phyloP scores from a whole-genome alignment of 129 eudicot species.

The Flaveria trinervia region DNA sequence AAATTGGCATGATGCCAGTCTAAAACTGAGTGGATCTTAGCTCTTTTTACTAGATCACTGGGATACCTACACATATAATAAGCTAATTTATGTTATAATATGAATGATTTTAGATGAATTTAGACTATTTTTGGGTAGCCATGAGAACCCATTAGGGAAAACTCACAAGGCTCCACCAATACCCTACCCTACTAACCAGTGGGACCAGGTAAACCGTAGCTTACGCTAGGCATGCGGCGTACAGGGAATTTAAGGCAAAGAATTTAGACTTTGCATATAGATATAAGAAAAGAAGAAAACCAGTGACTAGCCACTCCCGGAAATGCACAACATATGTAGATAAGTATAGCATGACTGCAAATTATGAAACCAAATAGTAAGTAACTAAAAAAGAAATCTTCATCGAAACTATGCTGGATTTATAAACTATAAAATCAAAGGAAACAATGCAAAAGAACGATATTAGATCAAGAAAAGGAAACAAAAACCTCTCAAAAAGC shows the following conservation, averaged over 20 bases:
- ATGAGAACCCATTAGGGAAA: no score
- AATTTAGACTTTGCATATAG: background rate
- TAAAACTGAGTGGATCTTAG: slow-evolving; percentile 69
- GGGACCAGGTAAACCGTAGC: no score
- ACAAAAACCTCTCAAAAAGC: slow-evolving; percentile 59
- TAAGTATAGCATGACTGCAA: slow-evolving; percentile 54
- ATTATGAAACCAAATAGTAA: background rate
- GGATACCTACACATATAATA: slow-evolving; percentile 66
- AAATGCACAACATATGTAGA: slow-evolving; percentile 15
- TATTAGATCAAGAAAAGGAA: background rate
- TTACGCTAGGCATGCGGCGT: no score
- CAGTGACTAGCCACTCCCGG: slow-evolving; percentile 35
- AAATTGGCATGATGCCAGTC: slow-evolving; percentile 87
- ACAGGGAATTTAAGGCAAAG: background rate
- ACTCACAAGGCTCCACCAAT: background rate
- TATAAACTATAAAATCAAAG: background rate
- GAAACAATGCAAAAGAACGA: background rate
- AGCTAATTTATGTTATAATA: background rate
- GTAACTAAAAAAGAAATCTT: background rate
- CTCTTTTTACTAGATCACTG: slow-evolving; percentile 58
- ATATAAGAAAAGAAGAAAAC: slow-evolving; percentile 1
- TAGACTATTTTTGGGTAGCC: no score
- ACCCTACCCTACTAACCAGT: background rate
- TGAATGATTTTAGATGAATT: background rate
- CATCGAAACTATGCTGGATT: background rate